phyloP scores from a whole-genome alignment of 257 asterid species.

The Ophiorrhiza pumila region DNA sequence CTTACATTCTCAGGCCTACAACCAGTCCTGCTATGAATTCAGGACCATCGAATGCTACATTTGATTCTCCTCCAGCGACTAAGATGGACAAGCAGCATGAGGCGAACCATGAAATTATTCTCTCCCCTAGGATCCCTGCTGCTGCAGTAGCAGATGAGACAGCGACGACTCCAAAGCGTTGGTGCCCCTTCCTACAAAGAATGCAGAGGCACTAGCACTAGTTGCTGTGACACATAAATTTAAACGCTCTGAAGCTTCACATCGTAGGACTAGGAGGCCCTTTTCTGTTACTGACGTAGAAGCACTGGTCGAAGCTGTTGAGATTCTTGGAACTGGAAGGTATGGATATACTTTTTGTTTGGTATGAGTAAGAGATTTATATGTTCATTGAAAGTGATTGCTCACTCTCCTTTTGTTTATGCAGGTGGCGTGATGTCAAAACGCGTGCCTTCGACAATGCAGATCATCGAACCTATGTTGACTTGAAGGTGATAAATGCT shows the following conservation, averaged over 20 bases:
- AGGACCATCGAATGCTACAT: constrained; percentile 41
- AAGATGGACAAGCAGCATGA: constrained; percentile 37
- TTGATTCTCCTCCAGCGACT: constrained; percentile 32
- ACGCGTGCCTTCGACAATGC: constrained; percentile 83
- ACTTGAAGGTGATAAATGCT: constrained; percentile 72
- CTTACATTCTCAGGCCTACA: constrained; percentile 46
- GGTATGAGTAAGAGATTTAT: background rate
- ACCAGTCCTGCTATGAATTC: constrained; percentile 47
- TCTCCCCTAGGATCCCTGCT: constrained; percentile 35
- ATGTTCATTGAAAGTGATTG: background rate
- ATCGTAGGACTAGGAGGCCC: constrained; percentile 88
- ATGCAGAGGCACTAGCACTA: constrained; percentile 52
- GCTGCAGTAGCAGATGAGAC: constrained; percentile 30
- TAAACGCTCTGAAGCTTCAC: constrained; percentile 65
- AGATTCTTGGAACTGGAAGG: constrained; percentile 95
- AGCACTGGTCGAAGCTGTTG: constrained; percentile 92
- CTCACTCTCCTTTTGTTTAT: constrained; percentile 1
- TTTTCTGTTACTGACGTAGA: constrained; percentile 91
- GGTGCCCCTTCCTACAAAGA: constrained; percentile 38
- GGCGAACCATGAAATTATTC: constrained; percentile 23
- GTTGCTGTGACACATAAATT: constrained; percentile 53
- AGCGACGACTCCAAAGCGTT: constrained; percentile 56
- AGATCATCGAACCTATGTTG: constrained; percentile 92
- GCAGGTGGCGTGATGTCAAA: constrained; percentile 90
- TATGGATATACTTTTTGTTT: constrained; percentile 17